Base-by-base conservation (phyloP, 306 rosid genomes). In the Cyamopsis tetragonoloba region DNA sequence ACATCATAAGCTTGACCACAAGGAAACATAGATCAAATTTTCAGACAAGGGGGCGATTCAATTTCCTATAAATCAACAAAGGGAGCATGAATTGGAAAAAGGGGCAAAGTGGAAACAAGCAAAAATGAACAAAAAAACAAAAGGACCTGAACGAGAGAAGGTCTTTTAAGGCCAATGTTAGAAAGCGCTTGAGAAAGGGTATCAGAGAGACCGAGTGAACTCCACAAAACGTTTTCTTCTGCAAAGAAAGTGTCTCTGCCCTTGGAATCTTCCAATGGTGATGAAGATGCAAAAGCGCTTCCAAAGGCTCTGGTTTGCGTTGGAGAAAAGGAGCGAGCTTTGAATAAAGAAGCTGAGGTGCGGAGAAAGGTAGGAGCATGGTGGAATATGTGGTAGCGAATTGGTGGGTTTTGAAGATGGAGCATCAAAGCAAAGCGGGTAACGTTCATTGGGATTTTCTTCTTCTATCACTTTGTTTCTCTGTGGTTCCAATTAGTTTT, bases 191-290 rank as follows among this genome's bases (percentile, higher is more conserved):
- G 80, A 72, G 96, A 93, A 69, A 93, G 53, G 67, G 84, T 71
- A 56, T 90, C 89, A 44, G 98, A 93, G 7, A 89, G 73, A 43
- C 95, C 96, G 1, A 93, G 86, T 20, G 96, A 84, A 6, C 76
- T 63, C 98, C 98, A 89, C 7, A 82, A 80, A 84, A 93, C 90
- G 69, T 72, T 72, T 20, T 89, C 97, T 18, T 84, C 88, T 5
- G 95, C 83, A 49, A 73, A 88, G 60, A 93, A 93, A 27, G 95
- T 86, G 48, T 93, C 96, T 51, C 73, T 74, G 22, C 86, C 87
- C 2, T 70, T 84, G 17, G 72, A 74, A 31, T 68, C 80, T 60
- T 69, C 70, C 4, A 54, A 54, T 7, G 83, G 34, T 6, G 70
- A 69, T 4, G 71, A 65, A 8, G 72, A 73, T 14, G 82, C 66